Evolutionary conservation across 371 early-diverging fungal genomes (phyloP), one percentile per base, ranked within the genome.

Genomic region (Mortierella sp.): DNA sequence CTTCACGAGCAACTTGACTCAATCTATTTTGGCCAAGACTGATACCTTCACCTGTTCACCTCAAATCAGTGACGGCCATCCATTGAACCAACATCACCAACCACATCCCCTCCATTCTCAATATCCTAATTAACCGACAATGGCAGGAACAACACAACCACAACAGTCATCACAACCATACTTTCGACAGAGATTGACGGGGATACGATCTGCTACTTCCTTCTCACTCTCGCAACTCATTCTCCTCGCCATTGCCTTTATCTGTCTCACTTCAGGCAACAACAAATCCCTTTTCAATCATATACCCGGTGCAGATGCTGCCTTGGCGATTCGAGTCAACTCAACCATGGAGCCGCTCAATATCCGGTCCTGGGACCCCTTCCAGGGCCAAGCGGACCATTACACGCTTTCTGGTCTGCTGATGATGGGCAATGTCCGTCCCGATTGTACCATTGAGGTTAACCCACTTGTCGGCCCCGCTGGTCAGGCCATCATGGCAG

Each of bases 321-420:
- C 74, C 3, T 45, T 86, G 47, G 80, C 82, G 0, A 80, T 86
- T 13, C 77, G 75, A 6, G 52, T 63, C 7, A 72, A 75, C 28
- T 52, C 63, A 44, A n/a, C 78, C 0, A 80, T 38, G 0, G 77
- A 75, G 1, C 44, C 44, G 7, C 58, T 80, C 42, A 70, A 77
- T 47, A 80, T 60, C 72, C 73, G 70, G 21, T 65, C 80, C 2
- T 86, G 80, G 80, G 86, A 86, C 47, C 86, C 86, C 7, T 80
- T 82, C 70, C 77, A 57, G 52, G 86, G 86, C 9, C 54, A 77
- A 28, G 19, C 86, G 0, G 68, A 58, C 44, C 28, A 44, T 0
- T 82, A 86, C 68, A 75, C 80, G 10, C 34, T 86, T 1, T 34
- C 80, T 0, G 86, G 86, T 34, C 14, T 86, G n/a, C 28, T 86